Base-by-base conservation (phyloP, 345 rosid species). In the Linum tenue region DNA sequence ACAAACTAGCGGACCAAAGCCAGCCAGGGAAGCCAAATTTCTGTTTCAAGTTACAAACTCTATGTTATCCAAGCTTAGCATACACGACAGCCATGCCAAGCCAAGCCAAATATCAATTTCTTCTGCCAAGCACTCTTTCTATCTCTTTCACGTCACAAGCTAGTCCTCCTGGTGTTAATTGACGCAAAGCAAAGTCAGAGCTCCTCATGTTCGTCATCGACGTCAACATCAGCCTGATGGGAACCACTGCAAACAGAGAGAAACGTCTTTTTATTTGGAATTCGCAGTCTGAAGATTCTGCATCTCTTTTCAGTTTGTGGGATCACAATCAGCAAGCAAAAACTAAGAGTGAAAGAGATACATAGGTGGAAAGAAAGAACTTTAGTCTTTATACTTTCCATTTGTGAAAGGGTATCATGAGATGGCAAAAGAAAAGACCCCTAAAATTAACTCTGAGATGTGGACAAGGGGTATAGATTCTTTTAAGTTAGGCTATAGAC, bases 201-300 rank as follows among this genome's bases (percentile, higher is more conserved):
- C 69, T 85, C 87, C 59, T 22, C 31, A 22, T 22, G 31, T 22
- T 61, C 81, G 31, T 22, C 31, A 31, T 72, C 78, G 60, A 6
- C 73, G 1, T 73, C 79, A 43, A 69, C 63, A 39, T 70, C 70
- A 36, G 3, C 70, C 3, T 9, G 36, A 39, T 51, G 38, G 15
- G 68, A 56, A 55, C 37, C 69, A 59, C 88, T 83, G 86, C 65
- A 73, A 15, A 66, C 15, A 22, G 14, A 43, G 64, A 59, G 51
- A 22, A 55, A 65, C 51, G 51, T 17, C 31, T 3, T 8, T 35
- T 43, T 17, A 72, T 37, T 59, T 66, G 37, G 40, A 41, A 22
- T 58, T 61, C 42, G 69, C 55, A 22, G 31, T 11, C 6, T 48
- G 3, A 48, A 48, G 53, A 15, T 48, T 22, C 31, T 22, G 31